Evolutionary conservation across 176 grass and related monocot genomes (phyloP).

Genomic region (Bothriochloa decipiens): DNA sequence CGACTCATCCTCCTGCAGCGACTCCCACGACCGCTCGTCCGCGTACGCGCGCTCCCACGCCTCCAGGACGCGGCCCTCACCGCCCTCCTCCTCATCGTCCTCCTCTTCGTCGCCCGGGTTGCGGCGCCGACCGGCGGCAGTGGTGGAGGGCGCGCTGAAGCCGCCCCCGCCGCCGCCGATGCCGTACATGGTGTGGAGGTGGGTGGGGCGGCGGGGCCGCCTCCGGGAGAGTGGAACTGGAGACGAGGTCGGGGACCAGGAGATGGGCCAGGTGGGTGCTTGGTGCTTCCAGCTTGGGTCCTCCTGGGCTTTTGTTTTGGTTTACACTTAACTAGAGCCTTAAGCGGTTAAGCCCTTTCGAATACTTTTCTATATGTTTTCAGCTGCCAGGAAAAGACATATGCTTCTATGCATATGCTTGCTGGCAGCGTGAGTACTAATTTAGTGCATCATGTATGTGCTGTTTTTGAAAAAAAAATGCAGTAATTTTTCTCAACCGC

Average conservation of each 20-base stretch:
- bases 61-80: constrained; percentile 63
- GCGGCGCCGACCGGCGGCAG: constrained; percentile 19
- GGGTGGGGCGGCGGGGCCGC: neutral
- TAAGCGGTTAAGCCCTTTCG: no score
- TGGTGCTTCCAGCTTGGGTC: neutral
- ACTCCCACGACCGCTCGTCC: constrained; percentile 96
- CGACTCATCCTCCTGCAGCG: constrained; percentile 95
- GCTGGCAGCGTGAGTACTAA: no score
- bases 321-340: neutral
- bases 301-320: constrained; percentile 30
- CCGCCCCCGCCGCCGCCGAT: constrained; percentile 42
- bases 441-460: no score
- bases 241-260: constrained; percentile 40
- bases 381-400: no score
- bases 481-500: no score
- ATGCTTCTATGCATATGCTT: no score
- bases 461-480: no score
- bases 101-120: constrained; percentile 59
- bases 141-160: constrained; percentile 45
- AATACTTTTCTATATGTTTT: neutral
- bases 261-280: constrained; percentile 38
- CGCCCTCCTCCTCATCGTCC: constrained; percentile 67
- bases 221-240: neutral
- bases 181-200: constrained; percentile 47
- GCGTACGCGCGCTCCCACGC: constrained; percentile 98